Evolutionary conservation across 176 grass and related monocot species (phyloP).

Genomic region (Bromus sterilis): DNA sequence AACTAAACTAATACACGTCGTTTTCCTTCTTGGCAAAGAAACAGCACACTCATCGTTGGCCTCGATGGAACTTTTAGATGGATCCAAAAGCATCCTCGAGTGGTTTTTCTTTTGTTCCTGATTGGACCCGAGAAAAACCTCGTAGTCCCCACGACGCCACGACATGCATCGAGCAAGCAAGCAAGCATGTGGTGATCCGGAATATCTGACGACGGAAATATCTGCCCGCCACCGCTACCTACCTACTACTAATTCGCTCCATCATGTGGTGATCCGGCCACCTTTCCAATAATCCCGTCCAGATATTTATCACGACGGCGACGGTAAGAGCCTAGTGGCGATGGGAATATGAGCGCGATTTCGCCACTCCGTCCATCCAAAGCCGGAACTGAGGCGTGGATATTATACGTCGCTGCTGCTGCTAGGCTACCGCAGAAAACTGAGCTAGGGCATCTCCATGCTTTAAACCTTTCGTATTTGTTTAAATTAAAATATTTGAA

Average conservation of each 20-base stretch:
- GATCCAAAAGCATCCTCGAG: too few species aligned
- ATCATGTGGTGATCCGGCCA: background rate
- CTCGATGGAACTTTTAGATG: too few species aligned
- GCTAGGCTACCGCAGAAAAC: too few species aligned
- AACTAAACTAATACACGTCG: background rate
- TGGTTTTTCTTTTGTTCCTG: background rate
- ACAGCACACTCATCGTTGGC: background rate
- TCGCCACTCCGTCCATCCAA: background rate
- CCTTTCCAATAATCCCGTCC: background rate
- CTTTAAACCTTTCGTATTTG: too few species aligned
- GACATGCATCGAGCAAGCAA: too few species aligned
- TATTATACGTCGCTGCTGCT: too few species aligned
- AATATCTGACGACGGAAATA: background rate
- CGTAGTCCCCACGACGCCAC: background rate
- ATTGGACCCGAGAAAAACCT: background rate
- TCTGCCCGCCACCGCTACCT: background rate
- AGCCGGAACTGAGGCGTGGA: too few species aligned
- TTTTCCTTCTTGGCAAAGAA: background rate
- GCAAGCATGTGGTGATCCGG: too few species aligned
- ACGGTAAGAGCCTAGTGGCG: background rate
- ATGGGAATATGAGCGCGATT: background rate
- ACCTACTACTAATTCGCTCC: background rate
- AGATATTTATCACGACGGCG: background rate
- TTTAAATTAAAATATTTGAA: too few species aligned
- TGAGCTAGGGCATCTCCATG: too few species aligned